These are phyloP conservation scores for Aspergillus ustus DNA, from an alignment of 2,329 filamentous ascomycete species.

Conservation along the genomic window DNA sequence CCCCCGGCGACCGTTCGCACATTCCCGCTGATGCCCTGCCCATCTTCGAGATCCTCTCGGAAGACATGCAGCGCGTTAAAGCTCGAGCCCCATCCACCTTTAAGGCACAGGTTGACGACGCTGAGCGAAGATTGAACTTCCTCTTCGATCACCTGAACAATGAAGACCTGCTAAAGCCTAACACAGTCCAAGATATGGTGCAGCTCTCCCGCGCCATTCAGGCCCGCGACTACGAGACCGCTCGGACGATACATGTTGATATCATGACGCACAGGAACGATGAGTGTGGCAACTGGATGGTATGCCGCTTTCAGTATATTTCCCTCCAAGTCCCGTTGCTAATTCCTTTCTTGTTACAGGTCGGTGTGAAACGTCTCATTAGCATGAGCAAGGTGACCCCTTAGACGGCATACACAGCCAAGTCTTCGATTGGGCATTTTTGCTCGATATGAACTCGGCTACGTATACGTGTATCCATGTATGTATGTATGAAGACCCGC, in stretches of 20 bases:
- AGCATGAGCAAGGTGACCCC: constrained; percentile 80
- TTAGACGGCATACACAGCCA: constrained; percentile 37
- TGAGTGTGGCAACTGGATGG: constrained; percentile 87
- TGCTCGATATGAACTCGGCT: not conserved
- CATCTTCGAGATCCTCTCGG: constrained; percentile 78
- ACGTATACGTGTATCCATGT: not conserved
- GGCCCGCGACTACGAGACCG: constrained; percentile 69
- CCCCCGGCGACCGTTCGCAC: constrained; percentile 83
- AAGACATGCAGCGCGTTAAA: constrained; percentile 88
- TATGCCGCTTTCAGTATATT: constrained; percentile 51
- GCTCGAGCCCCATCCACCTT: constrained; percentile 83
- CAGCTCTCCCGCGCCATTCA: constrained; percentile 67
- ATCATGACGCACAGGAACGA: constrained; percentile 77
- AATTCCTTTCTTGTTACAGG: constrained; percentile 48
- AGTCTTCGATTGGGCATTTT: constrained; percentile 1
- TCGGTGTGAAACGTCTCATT: constrained; percentile 76
- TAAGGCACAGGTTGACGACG: constrained; percentile 87
- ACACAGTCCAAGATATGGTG: constrained; percentile 60
- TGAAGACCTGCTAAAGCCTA: constrained; percentile 81
- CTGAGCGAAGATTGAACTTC: constrained; percentile 87
- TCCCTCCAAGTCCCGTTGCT: not conserved
- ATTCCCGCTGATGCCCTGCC: constrained; percentile 77
- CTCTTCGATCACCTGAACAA: constrained; percentile 99
- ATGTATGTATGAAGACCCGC: not conserved
- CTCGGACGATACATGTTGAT: constrained; percentile 71